These are phyloP conservation scores for Jasminum sambac DNA, from an alignment of 257 asterid genomes.

Conservation along the genomic window DNA sequence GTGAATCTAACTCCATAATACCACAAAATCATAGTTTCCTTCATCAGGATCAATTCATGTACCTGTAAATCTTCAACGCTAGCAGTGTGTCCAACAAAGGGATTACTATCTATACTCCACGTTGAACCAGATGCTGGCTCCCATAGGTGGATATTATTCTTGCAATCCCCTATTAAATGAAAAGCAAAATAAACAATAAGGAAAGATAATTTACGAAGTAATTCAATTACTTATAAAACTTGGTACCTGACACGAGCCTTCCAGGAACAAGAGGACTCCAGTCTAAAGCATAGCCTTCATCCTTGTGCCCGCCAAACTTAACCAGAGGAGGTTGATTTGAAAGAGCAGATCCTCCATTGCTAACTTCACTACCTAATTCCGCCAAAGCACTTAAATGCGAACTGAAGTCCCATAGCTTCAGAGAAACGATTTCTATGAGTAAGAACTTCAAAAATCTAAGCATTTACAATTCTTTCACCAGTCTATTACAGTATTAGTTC, in stretches of 20 bases:
- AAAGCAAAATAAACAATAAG: conserved; percentile 12
- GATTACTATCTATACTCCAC: conserved; percentile 64
- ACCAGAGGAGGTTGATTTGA: conserved; percentile 70
- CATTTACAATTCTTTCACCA: background rate
- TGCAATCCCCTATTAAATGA: conserved; percentile 73
- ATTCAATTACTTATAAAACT: background rate
- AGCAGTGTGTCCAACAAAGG: conserved; percentile 38
- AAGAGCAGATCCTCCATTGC: conserved; percentile 42
- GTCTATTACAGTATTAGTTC: background rate
- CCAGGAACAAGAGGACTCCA: conserved; percentile 96
- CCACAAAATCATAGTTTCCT: background rate
- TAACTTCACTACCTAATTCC: conserved; percentile 51
- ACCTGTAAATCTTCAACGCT: background rate
- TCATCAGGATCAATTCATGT: background rate
- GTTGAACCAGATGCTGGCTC: conserved; percentile 78
- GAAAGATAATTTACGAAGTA: background rate
- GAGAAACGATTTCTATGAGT: conserved; percentile 18
- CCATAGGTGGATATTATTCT: conserved; percentile 77
- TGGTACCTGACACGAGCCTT: conserved; percentile 77
- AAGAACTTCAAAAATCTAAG: conserved; percentile 7
- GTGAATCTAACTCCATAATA: background rate
- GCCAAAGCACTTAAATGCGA: conserved; percentile 67
- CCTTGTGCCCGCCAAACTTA: conserved; percentile 79
- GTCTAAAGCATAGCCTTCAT: conserved; percentile 96
- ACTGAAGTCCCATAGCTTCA: conserved; percentile 94